Evolutionary conservation across 2,329 filamentous ascomycete species (phyloP), one percentile per base, ranked within the genome.

Genomic region (Kalaharituber pfeilii): DNA sequence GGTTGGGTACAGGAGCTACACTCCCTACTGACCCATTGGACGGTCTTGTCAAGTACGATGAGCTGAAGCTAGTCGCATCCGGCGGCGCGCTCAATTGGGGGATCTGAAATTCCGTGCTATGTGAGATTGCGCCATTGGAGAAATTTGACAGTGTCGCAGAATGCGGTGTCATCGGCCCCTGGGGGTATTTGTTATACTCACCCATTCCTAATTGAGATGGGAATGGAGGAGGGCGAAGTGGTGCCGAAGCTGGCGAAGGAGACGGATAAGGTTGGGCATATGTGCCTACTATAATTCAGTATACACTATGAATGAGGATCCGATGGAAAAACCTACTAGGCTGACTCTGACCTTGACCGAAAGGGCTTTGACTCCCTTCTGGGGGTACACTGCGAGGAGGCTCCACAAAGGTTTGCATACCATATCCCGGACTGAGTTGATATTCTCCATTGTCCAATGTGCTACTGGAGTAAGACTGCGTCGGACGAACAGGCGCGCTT

Each of bases 141-240:
- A 63, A 64, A 18, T 56, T 59, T 45, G 57, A 56, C 51, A 62
- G 56, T 24, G 59, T 57, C 8, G 59, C 61, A 9, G 62, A 60
- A 49, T 64, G 62, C 25, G 62, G 62, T 26, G 62, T 64, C 57
- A 63, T 61, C n/a, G 62, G 62, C 56, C 61, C 60, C 50, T 64
- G 62, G 28, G 53, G 45, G 50, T 64, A 64, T 49, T 64, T 64
- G 4, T 39, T 39, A 58, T 62, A 63, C 18, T 61, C 61, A 22
- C 61, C 56, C 50, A 64, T 57, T 15, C 61, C 60, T 45, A 64
- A 56, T 49, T 62, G 62, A 22, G 62, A 59, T 28, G 58, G 62
- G 52, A 61, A 63, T 50, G 59, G 58, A 20, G 57, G 59, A 13
- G 57, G 61, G 55, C 58, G 62, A 53, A 49, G 51, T 50, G 56